These are phyloP conservation scores for Podila clonocystis DNA, from an alignment of 192 early-diverging fungal genomes.

Conservation along the genomic window DNA sequence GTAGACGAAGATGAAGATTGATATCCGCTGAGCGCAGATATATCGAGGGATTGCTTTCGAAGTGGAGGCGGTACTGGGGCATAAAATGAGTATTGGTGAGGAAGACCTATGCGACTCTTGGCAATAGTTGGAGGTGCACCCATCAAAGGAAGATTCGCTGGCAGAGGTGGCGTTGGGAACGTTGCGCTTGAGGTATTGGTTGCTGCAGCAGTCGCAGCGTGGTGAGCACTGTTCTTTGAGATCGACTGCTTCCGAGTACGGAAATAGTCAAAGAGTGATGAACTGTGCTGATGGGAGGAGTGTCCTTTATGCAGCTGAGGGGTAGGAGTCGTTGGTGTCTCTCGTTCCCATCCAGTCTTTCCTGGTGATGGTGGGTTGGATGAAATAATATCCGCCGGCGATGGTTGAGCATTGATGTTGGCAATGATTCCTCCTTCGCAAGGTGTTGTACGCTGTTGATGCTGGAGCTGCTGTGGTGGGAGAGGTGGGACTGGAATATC, in stretches of 20 bases:
- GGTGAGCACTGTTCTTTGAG: slow-evolving; percentile 17
- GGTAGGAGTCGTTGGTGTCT: slow-evolving; percentile 19
- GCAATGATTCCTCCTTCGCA: slow-evolving; percentile 7
- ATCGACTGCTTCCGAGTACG: slow-evolving; percentile 16
- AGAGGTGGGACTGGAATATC: background rate
- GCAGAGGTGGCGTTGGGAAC: background rate
- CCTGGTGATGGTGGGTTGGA: slow-evolving; percentile 7
- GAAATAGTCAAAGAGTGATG: slow-evolving; percentile 39
- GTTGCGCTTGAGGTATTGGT: background rate
- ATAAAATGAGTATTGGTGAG: background rate
- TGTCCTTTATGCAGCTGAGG: background rate
- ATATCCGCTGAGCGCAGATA: background rate
- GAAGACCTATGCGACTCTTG: slow-evolving; percentile 17
- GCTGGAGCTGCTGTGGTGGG: background rate
- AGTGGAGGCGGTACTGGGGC: slow-evolving; percentile 1
- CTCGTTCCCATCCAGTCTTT: slow-evolving; percentile 32
- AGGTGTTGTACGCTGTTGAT: background rate
- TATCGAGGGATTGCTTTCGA: slow-evolving; percentile 29
- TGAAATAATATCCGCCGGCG: background rate
- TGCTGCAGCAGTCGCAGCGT: slow-evolving; percentile 3
- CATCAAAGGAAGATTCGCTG: background rate
- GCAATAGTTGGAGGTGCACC: slow-evolving; percentile 17
- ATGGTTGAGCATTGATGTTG: background rate
- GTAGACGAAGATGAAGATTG: background rate
- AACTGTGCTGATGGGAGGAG: slow-evolving; percentile 9